Conservation (phyloP, 2,329 filamentous ascomycete genomes). For the Fusarium sp. region DNA sequence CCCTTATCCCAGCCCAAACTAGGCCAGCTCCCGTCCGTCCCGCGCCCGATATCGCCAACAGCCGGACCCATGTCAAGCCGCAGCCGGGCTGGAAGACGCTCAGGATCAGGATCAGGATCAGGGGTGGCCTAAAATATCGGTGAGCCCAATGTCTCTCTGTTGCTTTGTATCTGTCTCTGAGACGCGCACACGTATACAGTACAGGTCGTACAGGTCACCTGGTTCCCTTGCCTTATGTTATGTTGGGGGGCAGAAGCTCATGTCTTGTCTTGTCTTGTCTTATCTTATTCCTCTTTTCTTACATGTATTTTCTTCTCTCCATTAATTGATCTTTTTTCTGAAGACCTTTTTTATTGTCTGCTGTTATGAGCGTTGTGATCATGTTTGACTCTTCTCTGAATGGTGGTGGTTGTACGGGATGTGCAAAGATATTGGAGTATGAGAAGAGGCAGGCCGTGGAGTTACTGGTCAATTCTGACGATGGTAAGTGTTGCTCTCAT, state of each 20-base stretch:
- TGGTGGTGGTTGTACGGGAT: constrained; percentile 32
- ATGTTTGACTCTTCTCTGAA: constrained; percentile 12
- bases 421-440: constrained; percentile 36
- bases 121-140: constrained; percentile 26
- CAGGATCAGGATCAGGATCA: constrained; percentile 2
- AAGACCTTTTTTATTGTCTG: neutral
- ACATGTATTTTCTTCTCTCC: neutral
- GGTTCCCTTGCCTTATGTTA: neutral
- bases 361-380: neutral
- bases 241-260: neutral
- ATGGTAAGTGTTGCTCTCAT: constrained; percentile 7
- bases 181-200: neutral
- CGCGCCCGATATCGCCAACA: constrained; percentile 31
- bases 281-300: neutral
- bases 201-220: constrained; percentile 5
- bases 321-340: neutral
- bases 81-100: constrained; percentile 13
- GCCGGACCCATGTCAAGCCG: constrained; percentile 14
- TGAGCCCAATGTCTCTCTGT: constrained; percentile 11
- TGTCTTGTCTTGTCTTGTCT: neutral
- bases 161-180: neutral
- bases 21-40: constrained; percentile 3
- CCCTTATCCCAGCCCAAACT: neutral
- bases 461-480: neutral
- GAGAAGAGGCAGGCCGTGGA: constrained; percentile 20